phyloP scores from a whole-genome alignment of 2,329 filamentous ascomycete genomes.

The Rosellinia necatrix region DNA sequence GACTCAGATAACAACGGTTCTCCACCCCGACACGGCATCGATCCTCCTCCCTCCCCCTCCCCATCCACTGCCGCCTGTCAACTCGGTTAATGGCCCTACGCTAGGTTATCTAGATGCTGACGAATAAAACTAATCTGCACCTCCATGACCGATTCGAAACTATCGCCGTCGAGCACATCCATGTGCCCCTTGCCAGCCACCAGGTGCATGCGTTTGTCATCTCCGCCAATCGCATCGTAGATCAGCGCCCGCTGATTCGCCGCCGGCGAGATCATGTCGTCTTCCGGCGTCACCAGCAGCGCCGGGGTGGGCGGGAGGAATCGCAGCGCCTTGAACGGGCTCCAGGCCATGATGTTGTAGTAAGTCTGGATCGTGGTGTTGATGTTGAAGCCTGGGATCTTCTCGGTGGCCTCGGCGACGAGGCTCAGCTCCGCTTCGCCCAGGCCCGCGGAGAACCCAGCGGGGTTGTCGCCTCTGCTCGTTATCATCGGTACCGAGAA shows the following conservation, averaged over 20 bases:
- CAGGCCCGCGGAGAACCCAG: not conserved
- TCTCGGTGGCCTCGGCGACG: not conserved
- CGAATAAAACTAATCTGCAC: conserved; percentile 7
- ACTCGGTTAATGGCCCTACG: too few species aligned
- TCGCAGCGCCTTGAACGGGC: conserved; percentile 28
- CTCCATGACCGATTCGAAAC: conserved; percentile 3
- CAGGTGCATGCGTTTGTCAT: not conserved
- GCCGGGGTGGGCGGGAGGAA: conserved; percentile 29
- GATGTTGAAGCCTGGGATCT: not conserved
- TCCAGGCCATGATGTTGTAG: conserved; percentile 37
- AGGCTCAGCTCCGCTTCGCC: not conserved
- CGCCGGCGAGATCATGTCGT: conserved; percentile 36
- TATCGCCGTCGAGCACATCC: conserved; percentile 6
- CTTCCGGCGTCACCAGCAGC: conserved; percentile 37
- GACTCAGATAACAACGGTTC: too few species aligned
- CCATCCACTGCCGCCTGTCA: not conserved
- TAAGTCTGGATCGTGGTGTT: conserved; percentile 13
- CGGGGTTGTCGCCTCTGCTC: conserved; percentile 1
- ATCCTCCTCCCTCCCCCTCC: too few species aligned
- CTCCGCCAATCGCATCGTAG: not conserved
- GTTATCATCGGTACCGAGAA: conserved; percentile 1
- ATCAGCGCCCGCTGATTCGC: conserved; percentile 32
- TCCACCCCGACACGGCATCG: too few species aligned
- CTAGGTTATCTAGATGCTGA: too few species aligned
- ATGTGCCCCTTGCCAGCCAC: conserved; percentile 19